Conservation (phyloP, 129 eudicot species). For the Flaveria bidentis region DNA sequence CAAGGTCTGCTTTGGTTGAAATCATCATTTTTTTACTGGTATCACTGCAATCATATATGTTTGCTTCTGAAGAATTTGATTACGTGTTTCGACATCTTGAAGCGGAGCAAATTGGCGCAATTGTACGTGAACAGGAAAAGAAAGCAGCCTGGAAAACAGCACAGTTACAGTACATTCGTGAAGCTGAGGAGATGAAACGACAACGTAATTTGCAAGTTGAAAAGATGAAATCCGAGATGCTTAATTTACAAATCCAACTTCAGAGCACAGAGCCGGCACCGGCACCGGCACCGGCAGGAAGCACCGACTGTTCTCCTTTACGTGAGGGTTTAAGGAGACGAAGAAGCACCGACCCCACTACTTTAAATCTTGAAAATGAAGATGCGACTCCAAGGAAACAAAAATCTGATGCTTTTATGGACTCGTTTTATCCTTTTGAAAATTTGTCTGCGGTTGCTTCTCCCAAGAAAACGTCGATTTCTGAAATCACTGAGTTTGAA, state of each 20-base stretch:
- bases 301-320: slow-evolving; percentile 36
- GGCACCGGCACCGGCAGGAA: slow-evolving; percentile 14
- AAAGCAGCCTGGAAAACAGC: slow-evolving; percentile 58
- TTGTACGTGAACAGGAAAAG: slow-evolving; percentile 57
- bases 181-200: slow-evolving; percentile 51
- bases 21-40: slow-evolving; percentile 53
- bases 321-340: slow-evolving; percentile 44
- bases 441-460: slow-evolving; percentile 34
- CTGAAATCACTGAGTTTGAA: slow-evolving; percentile 45
- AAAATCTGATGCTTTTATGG: slow-evolving; percentile 35
- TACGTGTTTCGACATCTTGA: slow-evolving; percentile 54
- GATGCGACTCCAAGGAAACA: slow-evolving; percentile 32
- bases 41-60: slow-evolving; percentile 54
- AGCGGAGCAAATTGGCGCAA: slow-evolving; percentile 57
- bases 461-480: slow-evolving; percentile 36
- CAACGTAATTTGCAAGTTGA: slow-evolving; percentile 55
- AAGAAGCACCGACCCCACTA: slow-evolving; percentile 31
- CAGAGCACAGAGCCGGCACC: slow-evolving; percentile 38
- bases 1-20: slow-evolving; percentile 53
- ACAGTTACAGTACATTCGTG: slow-evolving; percentile 55
- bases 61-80: slow-evolving; percentile 60
- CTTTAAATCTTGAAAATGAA: slow-evolving; percentile 28
- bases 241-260: slow-evolving; percentile 55
- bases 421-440: slow-evolving; percentile 45
- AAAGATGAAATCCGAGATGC: slow-evolving; percentile 63